Evolutionary conservation across 768 basidiomycete species (phyloP).

Genomic region (Boletellus ananas): DNA sequence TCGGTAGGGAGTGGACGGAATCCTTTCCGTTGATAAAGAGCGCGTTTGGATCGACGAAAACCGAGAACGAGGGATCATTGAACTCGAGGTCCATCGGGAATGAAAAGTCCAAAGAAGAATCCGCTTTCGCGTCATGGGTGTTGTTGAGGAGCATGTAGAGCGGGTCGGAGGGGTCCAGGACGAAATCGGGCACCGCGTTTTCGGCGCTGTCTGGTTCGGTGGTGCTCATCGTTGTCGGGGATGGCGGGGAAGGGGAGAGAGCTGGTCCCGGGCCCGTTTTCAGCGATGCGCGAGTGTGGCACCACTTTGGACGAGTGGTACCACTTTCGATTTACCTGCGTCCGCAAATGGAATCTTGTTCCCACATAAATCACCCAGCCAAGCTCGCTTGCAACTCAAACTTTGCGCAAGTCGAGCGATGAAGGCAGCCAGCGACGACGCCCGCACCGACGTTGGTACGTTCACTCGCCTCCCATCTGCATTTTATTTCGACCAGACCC

Average conservation of each 20-base stretch:
- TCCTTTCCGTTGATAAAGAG: slow-evolving; percentile 42
- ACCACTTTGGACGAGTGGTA: slow-evolving; percentile 22
- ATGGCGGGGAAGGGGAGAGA: not conserved
- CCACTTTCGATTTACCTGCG: slow-evolving; percentile 20
- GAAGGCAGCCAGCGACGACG: slow-evolving; percentile 10
- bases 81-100: slow-evolving; percentile 61
- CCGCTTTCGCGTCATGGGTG: slow-evolving; percentile 32
- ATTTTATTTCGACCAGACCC: not conserved
- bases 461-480: not conserved
- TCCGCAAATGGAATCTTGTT: slow-evolving; percentile 20
- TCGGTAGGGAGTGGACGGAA: slow-evolving; percentile 9
- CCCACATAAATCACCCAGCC: slow-evolving; percentile 16
- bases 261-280: not conserved
- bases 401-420: slow-evolving; percentile 1
- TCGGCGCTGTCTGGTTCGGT: slow-evolving; percentile 10
- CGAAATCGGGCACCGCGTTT: slow-evolving; percentile 34
- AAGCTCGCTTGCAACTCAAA: not conserved
- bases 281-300: slow-evolving; percentile 8
- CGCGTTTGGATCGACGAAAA: slow-evolving; percentile 63
- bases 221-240: slow-evolving; percentile 16
- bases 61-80: slow-evolving; percentile 38
- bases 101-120: slow-evolving; percentile 37
- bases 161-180: slow-evolving; percentile 53
- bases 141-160: slow-evolving; percentile 56
- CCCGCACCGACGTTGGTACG: slow-evolving; percentile 17